These are phyloP conservation scores for Physcomitrellopsis africana DNA, from an alignment of 225 moss, liverwort and hornwort species.

Conservation along the genomic window DNA sequence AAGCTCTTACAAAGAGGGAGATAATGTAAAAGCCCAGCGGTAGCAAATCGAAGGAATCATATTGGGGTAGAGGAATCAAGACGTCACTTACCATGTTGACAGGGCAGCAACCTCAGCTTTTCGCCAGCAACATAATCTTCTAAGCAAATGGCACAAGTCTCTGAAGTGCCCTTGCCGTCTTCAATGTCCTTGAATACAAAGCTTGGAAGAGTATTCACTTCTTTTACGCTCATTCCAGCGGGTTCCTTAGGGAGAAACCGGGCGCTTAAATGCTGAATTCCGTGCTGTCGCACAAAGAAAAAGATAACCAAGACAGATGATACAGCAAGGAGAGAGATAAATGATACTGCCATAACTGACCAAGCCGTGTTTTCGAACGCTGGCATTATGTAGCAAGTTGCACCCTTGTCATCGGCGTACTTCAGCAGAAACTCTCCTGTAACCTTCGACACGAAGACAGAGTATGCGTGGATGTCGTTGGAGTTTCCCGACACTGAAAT, in stretches of 20 bases:
- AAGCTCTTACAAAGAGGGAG: too few species aligned
- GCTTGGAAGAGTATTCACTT: slow-evolving; percentile 80
- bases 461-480: slow-evolving; percentile 57
- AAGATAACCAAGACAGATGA: slow-evolving; percentile 84
- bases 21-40: too few species aligned
- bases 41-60: too few species aligned
- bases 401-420: slow-evolving; percentile 54
- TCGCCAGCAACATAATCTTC: slow-evolving; percentile 94
- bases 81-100: slow-evolving; percentile 72
- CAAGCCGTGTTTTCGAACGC: slow-evolving; percentile 94
- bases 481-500: slow-evolving; percentile 85
- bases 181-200: slow-evolving; percentile 77
- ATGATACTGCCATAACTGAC: slow-evolving; percentile 95
- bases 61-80: too few species aligned
- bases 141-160: slow-evolving; percentile 93
- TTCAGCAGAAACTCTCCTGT: slow-evolving; percentile 70
- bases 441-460: slow-evolving; percentile 71
- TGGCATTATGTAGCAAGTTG: slow-evolving; percentile 87
- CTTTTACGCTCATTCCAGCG: slow-evolving; percentile 76
- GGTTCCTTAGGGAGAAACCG: slow-evolving; percentile 68
- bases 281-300: slow-evolving; percentile 91
- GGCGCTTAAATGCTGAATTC: slow-evolving; percentile 63
- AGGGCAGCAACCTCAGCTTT: slow-evolving; percentile 79
- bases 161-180: slow-evolving; percentile 82
- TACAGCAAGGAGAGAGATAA: slow-evolving; percentile 89